phyloP scores from a whole-genome alignment of 345 rosid genomes.

The Anastatica hierochuntica region DNA sequence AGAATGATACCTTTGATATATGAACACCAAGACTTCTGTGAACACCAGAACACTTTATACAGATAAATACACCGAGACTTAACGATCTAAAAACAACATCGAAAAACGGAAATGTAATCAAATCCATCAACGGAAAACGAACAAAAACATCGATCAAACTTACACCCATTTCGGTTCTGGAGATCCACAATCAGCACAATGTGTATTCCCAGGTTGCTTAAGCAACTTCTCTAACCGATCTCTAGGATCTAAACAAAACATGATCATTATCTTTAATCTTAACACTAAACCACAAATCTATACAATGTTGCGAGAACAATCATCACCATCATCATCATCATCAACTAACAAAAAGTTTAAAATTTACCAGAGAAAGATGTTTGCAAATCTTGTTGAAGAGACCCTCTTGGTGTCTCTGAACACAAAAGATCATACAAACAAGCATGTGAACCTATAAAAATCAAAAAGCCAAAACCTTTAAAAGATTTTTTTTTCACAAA shows the following conservation, averaged over 20 bases:
- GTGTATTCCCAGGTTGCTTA: slow-evolving; percentile 41
- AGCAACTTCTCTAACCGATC: slow-evolving; percentile 49
- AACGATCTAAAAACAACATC: slow-evolving; percentile 48
- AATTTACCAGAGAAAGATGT: slow-evolving; percentile 41
- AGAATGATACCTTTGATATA: slow-evolving; percentile 65
- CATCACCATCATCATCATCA: no score
- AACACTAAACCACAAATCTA: not conserved
- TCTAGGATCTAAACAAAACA: slow-evolving; percentile 34
- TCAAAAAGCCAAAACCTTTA: not conserved
- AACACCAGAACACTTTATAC: slow-evolving; percentile 96
- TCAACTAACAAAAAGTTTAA: not conserved
- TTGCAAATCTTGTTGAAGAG: slow-evolving; percentile 20
- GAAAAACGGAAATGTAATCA: slow-evolving; percentile 13
- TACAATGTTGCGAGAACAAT: not conserved
- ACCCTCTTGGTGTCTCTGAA: slow-evolving; percentile 33
- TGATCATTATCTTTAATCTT: not conserved
- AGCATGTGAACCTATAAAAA: slow-evolving; percentile 33
- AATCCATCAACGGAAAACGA: no score
- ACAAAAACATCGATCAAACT: slow-evolving; percentile 21
- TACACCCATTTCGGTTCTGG: slow-evolving; percentile 99
- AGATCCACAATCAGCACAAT: slow-evolving; percentile 92
- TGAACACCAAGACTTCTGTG: slow-evolving; percentile 99
- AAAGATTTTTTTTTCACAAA: not conserved
- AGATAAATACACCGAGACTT: slow-evolving; percentile 71
- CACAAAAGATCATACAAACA: slow-evolving; percentile 51